A percentile compares a stretch with the other conserved stretches of the same genome.
Evolutionary conservation across 805 yeast genomes (phyloP).

Genomic region (Ascoidea rubescens): DNA sequence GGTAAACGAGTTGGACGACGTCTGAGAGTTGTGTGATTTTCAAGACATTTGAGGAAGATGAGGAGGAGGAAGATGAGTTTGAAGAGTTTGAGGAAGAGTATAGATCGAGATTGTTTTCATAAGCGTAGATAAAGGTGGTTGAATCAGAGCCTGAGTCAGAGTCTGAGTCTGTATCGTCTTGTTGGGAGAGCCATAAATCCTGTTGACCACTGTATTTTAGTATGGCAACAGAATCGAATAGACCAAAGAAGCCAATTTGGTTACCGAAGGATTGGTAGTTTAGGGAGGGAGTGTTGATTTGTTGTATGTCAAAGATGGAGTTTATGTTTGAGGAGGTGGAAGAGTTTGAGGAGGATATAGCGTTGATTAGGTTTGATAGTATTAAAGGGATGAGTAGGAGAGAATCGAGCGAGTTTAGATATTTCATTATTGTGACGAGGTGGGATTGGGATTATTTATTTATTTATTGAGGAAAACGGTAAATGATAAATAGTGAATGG

Average conservation of each 20-base stretch:
- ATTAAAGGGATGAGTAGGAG: neutral
- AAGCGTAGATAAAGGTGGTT: constrained; percentile 2
- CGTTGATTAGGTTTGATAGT: neutral
- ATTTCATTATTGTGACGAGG: no score
- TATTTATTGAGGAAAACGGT: neutral
- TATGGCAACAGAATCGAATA: constrained; percentile 8
- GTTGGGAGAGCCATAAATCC: constrained; percentile 3
- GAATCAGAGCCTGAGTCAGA: constrained; percentile 1
- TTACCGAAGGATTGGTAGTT: constrained; percentile 26
- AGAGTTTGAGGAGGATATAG: neutral
- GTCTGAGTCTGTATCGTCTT: neutral
- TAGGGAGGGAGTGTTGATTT: constrained; percentile 21
- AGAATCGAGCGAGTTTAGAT: neutral
- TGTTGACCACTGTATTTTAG: constrained; percentile 7
- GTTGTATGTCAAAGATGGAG: neutral
- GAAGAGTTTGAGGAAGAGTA: neutral
- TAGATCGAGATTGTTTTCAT: constrained; percentile 1
- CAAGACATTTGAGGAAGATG: neutral
- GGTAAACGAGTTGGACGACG: constrained; percentile 1
- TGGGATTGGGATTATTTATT: neutral
- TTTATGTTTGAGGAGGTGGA: neutral
- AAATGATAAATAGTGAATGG: neutral
- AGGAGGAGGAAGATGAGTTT: neutral
- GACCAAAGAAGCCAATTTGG: constrained; percentile 10
- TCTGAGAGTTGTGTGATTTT: constrained; percentile 7